Conservation (phyloP, 257 asterid species). For the Solanum stenotomum region DNA sequence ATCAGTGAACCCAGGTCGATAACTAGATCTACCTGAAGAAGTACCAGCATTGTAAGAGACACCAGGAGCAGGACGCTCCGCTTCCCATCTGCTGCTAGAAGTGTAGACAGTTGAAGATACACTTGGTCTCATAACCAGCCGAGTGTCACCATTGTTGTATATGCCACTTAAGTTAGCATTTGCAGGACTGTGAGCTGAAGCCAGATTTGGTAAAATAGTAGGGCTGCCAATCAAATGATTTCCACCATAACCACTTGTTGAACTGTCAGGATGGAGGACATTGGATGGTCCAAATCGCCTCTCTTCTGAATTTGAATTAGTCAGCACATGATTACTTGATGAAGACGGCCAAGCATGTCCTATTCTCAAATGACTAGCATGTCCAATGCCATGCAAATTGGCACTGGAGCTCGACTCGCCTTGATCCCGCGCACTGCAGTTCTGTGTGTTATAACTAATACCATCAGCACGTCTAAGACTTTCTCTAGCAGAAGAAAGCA, state of each 20-base stretch:
- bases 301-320: constrained; percentile 32
- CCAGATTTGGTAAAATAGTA: constrained; percentile 13
- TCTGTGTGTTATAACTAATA: constrained; percentile 20
- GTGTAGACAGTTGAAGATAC: constrained; percentile 18
- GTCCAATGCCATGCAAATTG: constrained; percentile 27
- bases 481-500: constrained; percentile 29
- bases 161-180: constrained; percentile 23
- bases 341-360: constrained; percentile 56
- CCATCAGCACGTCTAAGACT: constrained; percentile 16
- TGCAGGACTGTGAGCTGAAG: constrained; percentile 16
- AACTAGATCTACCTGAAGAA: constrained; percentile 33
- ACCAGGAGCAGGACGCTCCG: constrained; percentile 25
- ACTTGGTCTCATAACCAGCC: constrained; percentile 15
- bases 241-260: constrained; percentile 15
- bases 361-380: constrained; percentile 20
- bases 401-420: constrained; percentile 79
- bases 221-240: constrained; percentile 19
- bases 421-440: constrained; percentile 44
- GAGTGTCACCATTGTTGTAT: constrained; percentile 14
- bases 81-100: constrained; percentile 27
- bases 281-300: constrained; percentile 44
- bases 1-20: constrained; percentile 28
- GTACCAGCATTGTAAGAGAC: constrained; percentile 32
- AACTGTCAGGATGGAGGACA: constrained; percentile 5
- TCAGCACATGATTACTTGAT: constrained; percentile 16